phyloP scores from a whole-genome alignment of 805 yeast genomes.

The Wickerhamomyces chambardii region DNA sequence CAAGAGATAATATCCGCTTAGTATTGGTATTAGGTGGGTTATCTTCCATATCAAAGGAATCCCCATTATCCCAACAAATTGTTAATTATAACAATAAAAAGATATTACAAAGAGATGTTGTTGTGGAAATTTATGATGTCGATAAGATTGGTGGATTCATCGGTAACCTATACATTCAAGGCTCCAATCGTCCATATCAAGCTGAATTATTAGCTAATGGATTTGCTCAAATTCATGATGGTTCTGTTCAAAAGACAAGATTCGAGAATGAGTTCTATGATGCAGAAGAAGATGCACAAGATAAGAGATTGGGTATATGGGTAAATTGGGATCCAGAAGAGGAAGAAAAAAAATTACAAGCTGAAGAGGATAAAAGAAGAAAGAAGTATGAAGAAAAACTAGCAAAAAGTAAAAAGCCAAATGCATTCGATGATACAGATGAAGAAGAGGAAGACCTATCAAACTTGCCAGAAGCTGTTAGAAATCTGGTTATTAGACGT shows the following conservation, averaged over 20 bases:
- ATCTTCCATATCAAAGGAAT: conserved; percentile 28
- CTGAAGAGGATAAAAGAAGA: conserved; percentile 15
- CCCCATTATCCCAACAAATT: conserved; percentile 37
- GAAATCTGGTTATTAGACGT: conserved; percentile 13
- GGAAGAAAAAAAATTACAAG: conserved; percentile 20
- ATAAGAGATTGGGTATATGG: conserved; percentile 59
- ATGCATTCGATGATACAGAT: conserved; percentile 15
- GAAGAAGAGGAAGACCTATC: conserved; percentile 14
- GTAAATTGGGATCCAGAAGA: conserved; percentile 38
- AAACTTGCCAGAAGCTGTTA: conserved; percentile 17
- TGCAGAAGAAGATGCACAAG: conserved; percentile 57
- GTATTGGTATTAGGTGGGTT: conserved; percentile 74
- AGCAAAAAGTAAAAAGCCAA: conserved; percentile 12
- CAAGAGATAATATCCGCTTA: conserved; percentile 63
- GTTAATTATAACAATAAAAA: conserved; percentile 42
- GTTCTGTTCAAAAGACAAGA: conserved; percentile 51
- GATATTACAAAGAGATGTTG: conserved; percentile 65
- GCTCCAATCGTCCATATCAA: conserved; percentile 48
- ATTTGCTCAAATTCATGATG: conserved; percentile 53
- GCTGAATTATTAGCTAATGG: conserved; percentile 52
- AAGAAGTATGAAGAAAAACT: conserved; percentile 15
- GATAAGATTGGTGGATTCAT: conserved; percentile 80
- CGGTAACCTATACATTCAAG: conserved; percentile 53
- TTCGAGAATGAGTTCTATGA: conserved; percentile 42
- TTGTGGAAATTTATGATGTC: conserved; percentile 54